Evolutionary conservation across 1,139 yeast genomes (phyloP), one percentile per base, ranked within the genome.

Genomic region (Waltiozyma sp.): DNA sequence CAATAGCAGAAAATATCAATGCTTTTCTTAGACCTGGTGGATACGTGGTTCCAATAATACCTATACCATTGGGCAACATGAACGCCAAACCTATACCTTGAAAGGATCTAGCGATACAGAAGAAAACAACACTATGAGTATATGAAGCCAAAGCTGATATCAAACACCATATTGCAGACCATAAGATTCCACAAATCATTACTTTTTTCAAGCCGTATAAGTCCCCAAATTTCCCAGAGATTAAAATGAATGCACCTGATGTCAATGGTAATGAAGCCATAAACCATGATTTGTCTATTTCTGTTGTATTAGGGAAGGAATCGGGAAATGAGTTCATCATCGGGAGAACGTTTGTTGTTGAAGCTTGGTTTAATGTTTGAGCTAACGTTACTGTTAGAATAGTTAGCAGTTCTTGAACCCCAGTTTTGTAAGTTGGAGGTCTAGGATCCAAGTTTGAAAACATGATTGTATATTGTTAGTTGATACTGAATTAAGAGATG

Each of bases 201-300:
- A 69, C 56, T 40, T 55, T 57, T 48, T 69, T 73, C 41, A 74
- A 58, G 0, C 80, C 81, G 48, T 69, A 73, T 10, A 74, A 58
- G 50, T 75, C 81, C 26, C 80, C 81, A 38, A 73, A 51, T 45
- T 70, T 66, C 6, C 79, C 78, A 43, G 75, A 67, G 4, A 73
- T 62, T 34, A 74, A 56, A 38, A 74, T 73, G 48, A 73, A 70
- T 0, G 79, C 73, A 14, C 80, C 80, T 14, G 75, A 69, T 0
- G 77, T 72, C 41, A 75, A 57, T 1, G 80, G 76, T 51, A 70
- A 74, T 0, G 79, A 69, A 3, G 78, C 77, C 73, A 73, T 68
- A 42, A 73, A 69, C 81, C 81, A 75, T 2, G 72, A 68, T 47
- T 69, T 56, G 36, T 59, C 59, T 15, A 46, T 48, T 1, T 43